A percentile compares a stretch with the other conserved stretches of the same genome.
phyloP scores from a whole-genome alignment of 2,329 filamentous ascomycete genomes.

The Colletotrichum destructivum region DNA sequence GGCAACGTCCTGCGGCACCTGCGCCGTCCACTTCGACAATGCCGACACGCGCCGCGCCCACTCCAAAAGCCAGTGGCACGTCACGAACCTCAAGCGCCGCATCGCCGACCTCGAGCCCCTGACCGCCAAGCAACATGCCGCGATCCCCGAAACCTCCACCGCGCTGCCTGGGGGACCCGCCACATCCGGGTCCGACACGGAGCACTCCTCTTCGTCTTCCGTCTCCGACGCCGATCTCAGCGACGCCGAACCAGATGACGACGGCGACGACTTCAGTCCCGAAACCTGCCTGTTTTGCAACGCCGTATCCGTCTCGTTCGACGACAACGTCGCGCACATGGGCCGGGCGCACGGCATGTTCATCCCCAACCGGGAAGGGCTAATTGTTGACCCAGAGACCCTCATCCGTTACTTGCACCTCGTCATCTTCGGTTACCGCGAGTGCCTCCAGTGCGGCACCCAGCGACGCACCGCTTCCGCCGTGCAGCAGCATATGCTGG shows the following conservation, averaged over 20 bases:
- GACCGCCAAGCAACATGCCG: slow-evolving; percentile 29
- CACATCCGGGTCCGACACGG: not conserved
- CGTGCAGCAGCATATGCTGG: slow-evolving; percentile 66
- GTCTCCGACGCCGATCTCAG: slow-evolving; percentile 6
- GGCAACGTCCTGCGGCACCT: slow-evolving; percentile 33
- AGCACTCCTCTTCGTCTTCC: slow-evolving; percentile 27
- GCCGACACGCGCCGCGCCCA: slow-evolving; percentile 31
- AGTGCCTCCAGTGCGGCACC: slow-evolving; percentile 67
- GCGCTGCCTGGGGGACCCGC: not conserved
- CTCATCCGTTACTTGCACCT: slow-evolving; percentile 64
- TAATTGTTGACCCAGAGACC: slow-evolving; percentile 63
- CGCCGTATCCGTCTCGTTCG: slow-evolving; percentile 48
- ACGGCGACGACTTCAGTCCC: slow-evolving; percentile 44
- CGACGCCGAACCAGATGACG: not conserved
- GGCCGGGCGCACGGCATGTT: slow-evolving; percentile 62
- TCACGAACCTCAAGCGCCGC: slow-evolving; percentile 38
- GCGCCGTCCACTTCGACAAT: slow-evolving; percentile 33
- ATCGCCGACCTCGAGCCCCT: slow-evolving; percentile 29
- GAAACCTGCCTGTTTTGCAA: slow-evolving; percentile 62
- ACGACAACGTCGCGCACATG: slow-evolving; percentile 64
- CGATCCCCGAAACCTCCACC: not conserved
- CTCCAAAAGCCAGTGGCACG: slow-evolving; percentile 39
- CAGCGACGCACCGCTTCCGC: slow-evolving; percentile 59
- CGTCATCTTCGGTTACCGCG: slow-evolving; percentile 62
- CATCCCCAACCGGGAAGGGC: slow-evolving; percentile 54